Evolutionary conservation across 192 early-diverging fungal genomes (phyloP).

Genomic region (Linnemannia zychae): DNA sequence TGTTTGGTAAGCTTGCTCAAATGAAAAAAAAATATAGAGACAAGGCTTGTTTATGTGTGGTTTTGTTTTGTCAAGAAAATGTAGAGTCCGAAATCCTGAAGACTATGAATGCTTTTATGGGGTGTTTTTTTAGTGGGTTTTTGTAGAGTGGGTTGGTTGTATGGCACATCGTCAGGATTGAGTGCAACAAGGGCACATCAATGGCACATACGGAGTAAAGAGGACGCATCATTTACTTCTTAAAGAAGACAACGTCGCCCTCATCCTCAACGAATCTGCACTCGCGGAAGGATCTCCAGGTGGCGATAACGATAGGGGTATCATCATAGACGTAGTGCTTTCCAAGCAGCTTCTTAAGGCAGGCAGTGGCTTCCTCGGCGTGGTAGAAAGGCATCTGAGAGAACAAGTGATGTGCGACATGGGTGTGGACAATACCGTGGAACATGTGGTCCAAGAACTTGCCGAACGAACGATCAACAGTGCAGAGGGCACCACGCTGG

Average conservation of each 20-base stretch:
- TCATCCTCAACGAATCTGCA: slow-evolving; percentile 97
- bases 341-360: slow-evolving; percentile 86
- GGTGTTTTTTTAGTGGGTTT: background rate
- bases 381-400: slow-evolving; percentile 99
- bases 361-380: slow-evolving; percentile 87
- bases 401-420: slow-evolving; percentile 97
- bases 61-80: background rate
- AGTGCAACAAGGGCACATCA: background rate
- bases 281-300: slow-evolving; percentile 75
- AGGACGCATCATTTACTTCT: slow-evolving; percentile 47
- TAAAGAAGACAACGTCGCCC: slow-evolving; percentile 80
- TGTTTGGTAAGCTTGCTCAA: background rate
- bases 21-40: no score
- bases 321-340: slow-evolving; percentile 84
- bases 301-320: slow-evolving; percentile 74
- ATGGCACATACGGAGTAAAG: background rate
- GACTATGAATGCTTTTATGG: slow-evolving; percentile 1
- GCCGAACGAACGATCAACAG: slow-evolving; percentile 93
- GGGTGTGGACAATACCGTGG: slow-evolving; percentile 89
- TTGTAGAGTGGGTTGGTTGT: background rate
- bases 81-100: background rate
- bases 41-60: background rate
- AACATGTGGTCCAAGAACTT: slow-evolving; percentile 86
- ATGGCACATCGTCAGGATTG: background rate
- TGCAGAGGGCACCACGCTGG: slow-evolving; percentile 89